phyloP scores from a whole-genome alignment of 148 eudicot species.

The Linanthus parryae region DNA sequence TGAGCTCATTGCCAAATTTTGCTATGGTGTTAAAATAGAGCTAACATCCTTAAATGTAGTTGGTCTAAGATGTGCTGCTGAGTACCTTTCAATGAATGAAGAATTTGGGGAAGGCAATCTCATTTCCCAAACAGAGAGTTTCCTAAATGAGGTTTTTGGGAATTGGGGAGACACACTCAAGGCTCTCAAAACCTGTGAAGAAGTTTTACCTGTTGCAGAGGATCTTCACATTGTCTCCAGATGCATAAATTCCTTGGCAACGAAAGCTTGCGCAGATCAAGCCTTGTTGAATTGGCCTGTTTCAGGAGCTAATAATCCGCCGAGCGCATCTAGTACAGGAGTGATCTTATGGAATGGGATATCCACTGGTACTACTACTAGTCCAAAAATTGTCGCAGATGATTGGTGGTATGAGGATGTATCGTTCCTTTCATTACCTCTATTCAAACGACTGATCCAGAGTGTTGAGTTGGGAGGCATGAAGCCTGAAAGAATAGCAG shows the following conservation, averaged over 20 bases:
- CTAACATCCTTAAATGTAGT: constrained; percentile 53
- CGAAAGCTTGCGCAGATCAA: constrained; percentile 51
- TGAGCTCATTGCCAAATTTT: constrained; percentile 56
- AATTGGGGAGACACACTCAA: constrained; percentile 60
- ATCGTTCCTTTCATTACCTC: constrained; percentile 41
- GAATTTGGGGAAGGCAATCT: constrained; percentile 69
- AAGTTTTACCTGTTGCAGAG: constrained; percentile 48
- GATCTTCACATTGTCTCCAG: constrained; percentile 47
- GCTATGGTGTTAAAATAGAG: constrained; percentile 65
- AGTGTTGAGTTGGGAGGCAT: constrained; percentile 50
- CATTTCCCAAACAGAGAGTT: constrained; percentile 44
- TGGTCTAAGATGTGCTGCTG: constrained; percentile 59
- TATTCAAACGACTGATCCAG: constrained; percentile 51
- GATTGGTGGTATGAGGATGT: constrained; percentile 81
- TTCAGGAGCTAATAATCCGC: constrained; percentile 11
- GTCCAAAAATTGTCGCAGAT: constrained; percentile 21
- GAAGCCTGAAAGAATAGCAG: constrained; percentile 55
- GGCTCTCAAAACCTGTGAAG: constrained; percentile 57
- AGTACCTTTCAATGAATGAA: constrained; percentile 64
- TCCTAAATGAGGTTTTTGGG: constrained; percentile 50
- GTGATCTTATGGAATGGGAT: constrained; percentile 50
- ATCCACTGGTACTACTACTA: constrained; percentile 19
- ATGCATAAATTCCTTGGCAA: constrained; percentile 58
- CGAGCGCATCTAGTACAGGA: constrained; percentile 21
- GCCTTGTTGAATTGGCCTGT: constrained; percentile 40